Percentiles rank a stretch among this genome's conserved stretches.
Conservation (phyloP, 2,329 filamentous ascomycete genomes). For the Trichocomaceae sp. region DNA sequence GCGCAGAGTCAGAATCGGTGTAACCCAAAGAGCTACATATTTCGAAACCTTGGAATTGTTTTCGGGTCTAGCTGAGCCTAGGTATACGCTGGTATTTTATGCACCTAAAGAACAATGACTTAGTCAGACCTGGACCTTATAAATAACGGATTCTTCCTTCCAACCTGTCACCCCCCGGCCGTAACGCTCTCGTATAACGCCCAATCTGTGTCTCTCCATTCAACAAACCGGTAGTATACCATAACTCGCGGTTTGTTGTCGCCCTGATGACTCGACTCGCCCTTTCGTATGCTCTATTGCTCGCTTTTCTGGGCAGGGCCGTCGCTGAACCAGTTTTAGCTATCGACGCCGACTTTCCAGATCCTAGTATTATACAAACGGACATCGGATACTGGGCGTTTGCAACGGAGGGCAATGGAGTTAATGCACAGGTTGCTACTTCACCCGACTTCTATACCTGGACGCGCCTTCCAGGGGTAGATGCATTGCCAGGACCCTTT, state of each 20-base stretch:
- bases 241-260: background rate
- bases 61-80: too few relatives aligned
- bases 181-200: background rate
- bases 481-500: conserved; percentile 44
- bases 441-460: conserved; percentile 42
- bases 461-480: conserved; percentile 42
- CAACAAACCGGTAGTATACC: background rate
- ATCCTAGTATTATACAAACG: conserved; percentile 47
- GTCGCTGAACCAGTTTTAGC: conserved; percentile 17
- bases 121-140: background rate
- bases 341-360: conserved; percentile 46
- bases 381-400: conserved; percentile 51
- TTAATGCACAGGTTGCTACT: conserved; percentile 48
- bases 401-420: conserved; percentile 43
- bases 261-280: background rate
- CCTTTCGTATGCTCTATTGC: background rate
- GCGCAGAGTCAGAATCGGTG: background rate
- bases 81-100: background rate
- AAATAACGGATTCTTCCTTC: background rate
- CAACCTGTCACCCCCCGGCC: background rate
- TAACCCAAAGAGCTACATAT: background rate
- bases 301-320: conserved; percentile 1
- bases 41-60: background rate
- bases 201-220: background rate
- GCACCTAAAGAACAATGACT: background rate